Percentiles rank a stretch among this genome's conserved stretches.
Evolutionary conservation across 441 rosid genomes (phyloP).

Genomic region (Euphorbia corollata): DNA sequence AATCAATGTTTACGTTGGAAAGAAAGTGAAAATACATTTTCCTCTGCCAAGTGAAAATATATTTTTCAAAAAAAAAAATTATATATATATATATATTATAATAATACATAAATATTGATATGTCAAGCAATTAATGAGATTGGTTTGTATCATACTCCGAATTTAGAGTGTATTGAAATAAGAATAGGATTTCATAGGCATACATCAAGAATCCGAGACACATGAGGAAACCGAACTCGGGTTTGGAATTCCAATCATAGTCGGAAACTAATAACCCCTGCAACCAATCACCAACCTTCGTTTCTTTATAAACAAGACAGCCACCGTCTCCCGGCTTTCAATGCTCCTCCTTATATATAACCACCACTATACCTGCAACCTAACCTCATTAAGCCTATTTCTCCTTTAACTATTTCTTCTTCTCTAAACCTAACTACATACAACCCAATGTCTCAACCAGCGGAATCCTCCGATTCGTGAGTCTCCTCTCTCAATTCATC

Average conservation of each 20-base stretch:
- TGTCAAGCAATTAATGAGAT: too few relatives aligned
- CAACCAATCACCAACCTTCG: slow-evolving; percentile 1
- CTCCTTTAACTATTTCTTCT: not conserved
- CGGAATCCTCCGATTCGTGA: slow-evolving; percentile 18
- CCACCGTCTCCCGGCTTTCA: not conserved
- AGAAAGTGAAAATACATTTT: too few relatives aligned
- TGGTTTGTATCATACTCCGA: too few relatives aligned
- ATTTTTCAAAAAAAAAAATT: too few relatives aligned
- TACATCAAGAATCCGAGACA: not conserved
- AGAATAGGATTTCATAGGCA: too few relatives aligned
- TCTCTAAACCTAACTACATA: not conserved
- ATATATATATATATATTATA: too few relatives aligned
- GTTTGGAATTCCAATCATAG: not conserved
- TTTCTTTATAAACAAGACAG: slow-evolving; percentile 12
- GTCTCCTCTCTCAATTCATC: not conserved
- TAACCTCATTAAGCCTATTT: not conserved
- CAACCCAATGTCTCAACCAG: not conserved
- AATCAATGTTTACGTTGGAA: too few relatives aligned
- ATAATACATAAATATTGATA: too few relatives aligned
- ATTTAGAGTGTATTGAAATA: too few relatives aligned
- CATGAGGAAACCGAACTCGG: not conserved
- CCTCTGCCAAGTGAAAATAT: too few relatives aligned
- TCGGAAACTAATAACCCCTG: not conserved
- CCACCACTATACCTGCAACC: not conserved
- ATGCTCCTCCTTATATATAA: not conserved